Percentiles rank a stretch among this genome's conserved stretches.
phyloP scores from a whole-genome alignment of 129 eudicot genomes.

The Artemisia tridentata region DNA sequence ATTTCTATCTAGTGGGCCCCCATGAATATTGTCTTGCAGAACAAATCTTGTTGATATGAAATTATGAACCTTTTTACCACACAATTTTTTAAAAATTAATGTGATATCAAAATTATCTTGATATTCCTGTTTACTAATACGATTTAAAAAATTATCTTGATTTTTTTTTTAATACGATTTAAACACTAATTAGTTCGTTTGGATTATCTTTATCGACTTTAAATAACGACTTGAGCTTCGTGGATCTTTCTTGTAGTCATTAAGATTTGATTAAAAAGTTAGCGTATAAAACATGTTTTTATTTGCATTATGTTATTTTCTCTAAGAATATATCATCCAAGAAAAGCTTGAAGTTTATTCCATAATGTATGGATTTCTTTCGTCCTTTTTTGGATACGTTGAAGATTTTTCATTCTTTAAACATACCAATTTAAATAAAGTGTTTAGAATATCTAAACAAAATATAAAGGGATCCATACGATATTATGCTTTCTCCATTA shows the following conservation, averaged over 20 bases:
- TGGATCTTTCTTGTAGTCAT: too few species aligned
- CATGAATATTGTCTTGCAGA: background rate
- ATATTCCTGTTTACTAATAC: background rate
- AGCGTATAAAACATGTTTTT: too few species aligned
- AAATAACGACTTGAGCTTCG: too few species aligned
- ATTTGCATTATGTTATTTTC: too few species aligned
- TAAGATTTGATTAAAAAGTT: too few species aligned
- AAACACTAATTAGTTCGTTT: too few species aligned
- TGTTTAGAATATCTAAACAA: background rate
- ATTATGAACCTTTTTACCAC: too few species aligned
- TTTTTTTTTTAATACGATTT: background rate
- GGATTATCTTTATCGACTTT: too few species aligned
- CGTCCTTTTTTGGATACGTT: background rate
- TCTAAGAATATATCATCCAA: too few species aligned
- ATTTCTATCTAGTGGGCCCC: background rate
- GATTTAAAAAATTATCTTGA: background rate
- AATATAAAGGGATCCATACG: background rate
- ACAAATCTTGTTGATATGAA: background rate
- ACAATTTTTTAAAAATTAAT: background rate
- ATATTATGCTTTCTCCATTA: constrained; percentile 10
- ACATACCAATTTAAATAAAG: background rate
- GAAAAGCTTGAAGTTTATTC: constrained; percentile 15
- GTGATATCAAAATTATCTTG: background rate
- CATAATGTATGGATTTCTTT: background rate
- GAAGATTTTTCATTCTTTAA: background rate